Percentiles rank a stretch among this genome's conserved stretches.
Conservation (phyloP, 306 rosid genomes). For the Rosa rugosa region DNA sequence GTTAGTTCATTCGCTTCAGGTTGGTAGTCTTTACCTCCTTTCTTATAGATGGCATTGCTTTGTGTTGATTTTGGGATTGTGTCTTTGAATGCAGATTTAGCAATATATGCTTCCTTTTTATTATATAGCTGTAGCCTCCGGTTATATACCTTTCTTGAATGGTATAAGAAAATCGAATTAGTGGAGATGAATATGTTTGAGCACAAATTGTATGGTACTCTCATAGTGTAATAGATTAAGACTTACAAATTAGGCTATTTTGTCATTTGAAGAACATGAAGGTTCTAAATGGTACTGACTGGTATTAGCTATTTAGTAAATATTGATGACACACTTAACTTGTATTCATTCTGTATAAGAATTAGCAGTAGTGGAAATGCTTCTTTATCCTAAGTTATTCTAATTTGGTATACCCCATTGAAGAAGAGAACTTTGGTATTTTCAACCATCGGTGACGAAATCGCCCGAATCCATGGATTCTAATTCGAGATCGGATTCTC, state of each 20-base stretch:
- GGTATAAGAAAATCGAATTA: not conserved
- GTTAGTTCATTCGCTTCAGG: slow-evolving; percentile 21
- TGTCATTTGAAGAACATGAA: not conserved
- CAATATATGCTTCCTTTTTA: slow-evolving; percentile 13
- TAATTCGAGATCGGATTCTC: slow-evolving; percentile 54
- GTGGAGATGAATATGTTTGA: not conserved
- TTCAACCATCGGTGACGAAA: slow-evolving; percentile 73
- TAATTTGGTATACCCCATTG: slow-evolving; percentile 50
- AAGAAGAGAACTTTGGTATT: slow-evolving; percentile 62
- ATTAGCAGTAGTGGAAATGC: not conserved
- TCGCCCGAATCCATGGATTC: slow-evolving; percentile 65
- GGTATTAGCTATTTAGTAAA: not conserved
- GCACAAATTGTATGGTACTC: not conserved
- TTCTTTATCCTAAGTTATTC: slow-evolving; percentile 27
- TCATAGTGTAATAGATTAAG: not conserved
- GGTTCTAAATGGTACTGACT: not conserved
- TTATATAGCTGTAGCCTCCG: slow-evolving; percentile 23
- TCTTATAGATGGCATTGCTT: slow-evolving; percentile 16
- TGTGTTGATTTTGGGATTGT: not conserved
- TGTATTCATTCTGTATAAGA: not conserved
- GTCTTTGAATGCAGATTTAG: slow-evolving; percentile 12
- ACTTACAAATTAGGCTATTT: not conserved
- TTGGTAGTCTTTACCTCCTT: slow-evolving; percentile 22
- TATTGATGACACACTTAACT: not conserved
- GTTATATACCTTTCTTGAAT: slow-evolving; percentile 2